Evolutionary conservation across 306 rosid genomes (phyloP).

Genomic region (Argentina anserina): DNA sequence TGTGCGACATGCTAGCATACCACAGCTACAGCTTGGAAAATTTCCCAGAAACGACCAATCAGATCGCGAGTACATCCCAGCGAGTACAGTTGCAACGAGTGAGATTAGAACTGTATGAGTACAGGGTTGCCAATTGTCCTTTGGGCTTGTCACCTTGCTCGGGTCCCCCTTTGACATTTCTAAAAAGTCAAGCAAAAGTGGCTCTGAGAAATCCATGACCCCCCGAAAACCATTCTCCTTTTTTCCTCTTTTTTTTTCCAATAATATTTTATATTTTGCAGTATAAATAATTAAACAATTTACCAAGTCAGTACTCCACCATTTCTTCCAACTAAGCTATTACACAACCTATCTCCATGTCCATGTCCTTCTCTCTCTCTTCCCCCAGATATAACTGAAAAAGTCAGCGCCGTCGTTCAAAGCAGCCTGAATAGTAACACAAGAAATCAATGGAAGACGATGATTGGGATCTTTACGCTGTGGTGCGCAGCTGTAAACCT

Average conservation of each 20-base stretch:
- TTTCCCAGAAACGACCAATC: not conserved
- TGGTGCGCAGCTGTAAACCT: conserved; percentile 57
- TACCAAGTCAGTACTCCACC: conserved; percentile 48
- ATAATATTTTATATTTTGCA: not conserved
- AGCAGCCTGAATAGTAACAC: not conserved
- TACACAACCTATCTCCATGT: conserved; percentile 14
- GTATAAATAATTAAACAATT: conserved; percentile 47
- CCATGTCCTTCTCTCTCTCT: conserved; percentile 14
- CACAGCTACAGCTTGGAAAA: not conserved
- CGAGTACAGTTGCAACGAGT: not conserved
- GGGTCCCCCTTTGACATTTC: conserved; percentile 33
- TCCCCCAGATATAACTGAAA: conserved; percentile 1
- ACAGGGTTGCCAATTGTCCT: not conserved
- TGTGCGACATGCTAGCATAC: conserved; percentile 5
- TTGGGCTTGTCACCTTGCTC: not conserved
- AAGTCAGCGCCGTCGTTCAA: conserved; percentile 65
- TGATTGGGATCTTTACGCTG: conserved; percentile 80
- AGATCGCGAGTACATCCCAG: not conserved
- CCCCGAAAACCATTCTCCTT: not conserved
- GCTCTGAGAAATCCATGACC: conserved; percentile 25
- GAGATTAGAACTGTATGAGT: not conserved
- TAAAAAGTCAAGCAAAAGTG: conserved; percentile 39
- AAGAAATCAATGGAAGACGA: conserved; percentile 34
- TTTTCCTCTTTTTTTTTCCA: not conserved
- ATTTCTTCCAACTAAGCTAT: conserved; percentile 21